These are phyloP conservation scores for Candida maris DNA, from an alignment of 805 yeast species.

Conservation along the genomic window DNA sequence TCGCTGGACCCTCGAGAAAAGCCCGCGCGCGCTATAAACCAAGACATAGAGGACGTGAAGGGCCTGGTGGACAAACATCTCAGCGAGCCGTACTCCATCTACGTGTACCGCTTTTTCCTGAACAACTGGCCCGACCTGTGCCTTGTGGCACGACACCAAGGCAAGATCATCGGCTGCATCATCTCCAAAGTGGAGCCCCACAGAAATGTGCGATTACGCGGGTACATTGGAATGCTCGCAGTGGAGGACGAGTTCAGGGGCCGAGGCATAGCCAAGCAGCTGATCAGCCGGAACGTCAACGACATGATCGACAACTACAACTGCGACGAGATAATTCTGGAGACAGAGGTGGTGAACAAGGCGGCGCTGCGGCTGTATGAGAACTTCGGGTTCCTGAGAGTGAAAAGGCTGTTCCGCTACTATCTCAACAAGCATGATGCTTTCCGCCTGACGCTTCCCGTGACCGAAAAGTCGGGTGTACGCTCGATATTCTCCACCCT, in stretches of 20 bases:
- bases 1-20: slow-evolving; percentile 17
- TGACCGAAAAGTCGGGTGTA: slow-evolving; percentile 54
- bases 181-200: slow-evolving; percentile 81
- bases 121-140: slow-evolving; percentile 90
- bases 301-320: slow-evolving; percentile 56
- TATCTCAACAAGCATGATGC: slow-evolving; percentile 94
- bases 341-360: slow-evolving; percentile 79
- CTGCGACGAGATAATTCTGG: slow-evolving; percentile 90
- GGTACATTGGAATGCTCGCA: slow-evolving; percentile 95
- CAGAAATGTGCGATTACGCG: slow-evolving; percentile 68
- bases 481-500: slow-evolving; percentile 52
- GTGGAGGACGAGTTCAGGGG: slow-evolving; percentile 72
- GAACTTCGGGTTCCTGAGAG: slow-evolving; percentile 35
- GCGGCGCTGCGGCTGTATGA: slow-evolving; percentile 35
- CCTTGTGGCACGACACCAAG: slow-evolving; percentile 49
- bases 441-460: slow-evolving; percentile 76
- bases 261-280: slow-evolving; percentile 71
- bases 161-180: slow-evolving; percentile 68
- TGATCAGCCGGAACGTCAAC: slow-evolving; percentile 60
- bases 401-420: slow-evolving; percentile 70
- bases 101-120: slow-evolving; percentile 86
- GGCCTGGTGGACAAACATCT: slow-evolving; percentile 65
- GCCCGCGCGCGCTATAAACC: slow-evolving; percentile 19
- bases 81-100: slow-evolving; percentile 91
- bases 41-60: slow-evolving; percentile 49